Evolutionary conservation across 2,329 filamentous ascomycete genomes (phyloP).

Genomic region (Aspergillus thermomutatus): DNA sequence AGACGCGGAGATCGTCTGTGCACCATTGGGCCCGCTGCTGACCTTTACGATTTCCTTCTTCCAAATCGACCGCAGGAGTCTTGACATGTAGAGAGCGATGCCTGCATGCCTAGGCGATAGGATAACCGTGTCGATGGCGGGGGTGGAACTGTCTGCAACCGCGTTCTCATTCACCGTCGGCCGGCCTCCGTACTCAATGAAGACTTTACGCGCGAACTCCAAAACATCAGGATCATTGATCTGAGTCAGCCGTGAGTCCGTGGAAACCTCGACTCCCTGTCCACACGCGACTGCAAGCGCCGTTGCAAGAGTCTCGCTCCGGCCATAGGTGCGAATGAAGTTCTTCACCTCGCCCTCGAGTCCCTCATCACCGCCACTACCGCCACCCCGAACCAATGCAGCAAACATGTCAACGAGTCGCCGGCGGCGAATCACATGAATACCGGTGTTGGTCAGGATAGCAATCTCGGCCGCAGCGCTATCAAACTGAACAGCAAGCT

Average conservation of each 20-base stretch:
- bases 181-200: constrained; percentile 89
- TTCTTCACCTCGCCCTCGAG: constrained; percentile 77
- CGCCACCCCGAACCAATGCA: constrained; percentile 68
- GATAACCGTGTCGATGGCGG: constrained; percentile 75
- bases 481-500: constrained; percentile 94
- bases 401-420: constrained; percentile 91
- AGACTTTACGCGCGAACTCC: constrained; percentile 78
- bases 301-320: constrained; percentile 83
- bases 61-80: constrained; percentile 88
- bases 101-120: constrained; percentile 89
- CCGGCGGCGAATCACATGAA: constrained; percentile 79
- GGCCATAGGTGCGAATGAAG: constrained; percentile 82
- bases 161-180: constrained; percentile 79
- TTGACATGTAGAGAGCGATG: constrained; percentile 79
- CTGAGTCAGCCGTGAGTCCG: constrained; percentile 65
- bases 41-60: constrained; percentile 68
- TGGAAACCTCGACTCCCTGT: constrained; percentile 77
- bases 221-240: constrained; percentile 80
- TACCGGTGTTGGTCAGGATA: constrained; percentile 83
- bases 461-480: constrained; percentile 77
- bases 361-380: constrained; percentile 64
- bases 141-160: constrained; percentile 55
- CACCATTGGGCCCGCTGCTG: constrained; percentile 54
- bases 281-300: constrained; percentile 93
- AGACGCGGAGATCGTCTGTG: constrained; percentile 63